Evolutionary conservation across 2,329 filamentous ascomycete genomes (phyloP).

Genomic region (Atkinsonella texensis): DNA sequence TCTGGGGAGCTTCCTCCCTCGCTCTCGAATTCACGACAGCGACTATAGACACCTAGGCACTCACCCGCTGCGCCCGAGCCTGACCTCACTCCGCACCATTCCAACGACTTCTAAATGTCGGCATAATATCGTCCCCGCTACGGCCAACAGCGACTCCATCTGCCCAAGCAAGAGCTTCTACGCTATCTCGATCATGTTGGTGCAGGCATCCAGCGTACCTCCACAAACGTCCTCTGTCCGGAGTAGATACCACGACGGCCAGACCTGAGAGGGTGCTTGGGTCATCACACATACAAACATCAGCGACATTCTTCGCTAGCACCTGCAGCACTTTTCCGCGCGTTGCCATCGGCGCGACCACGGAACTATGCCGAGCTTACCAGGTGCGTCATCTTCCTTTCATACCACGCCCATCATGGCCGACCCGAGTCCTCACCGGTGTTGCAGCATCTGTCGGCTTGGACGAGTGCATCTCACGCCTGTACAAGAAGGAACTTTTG

Average conservation of each 20-base stretch:
- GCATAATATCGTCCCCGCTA: slow-evolving; percentile 3
- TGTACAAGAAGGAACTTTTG: slow-evolving; percentile 94
- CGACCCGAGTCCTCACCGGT: not conserved
- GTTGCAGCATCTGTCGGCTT: slow-evolving; percentile 80
- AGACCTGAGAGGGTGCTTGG: slow-evolving; percentile 2
- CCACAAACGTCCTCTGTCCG: slow-evolving; percentile 23
- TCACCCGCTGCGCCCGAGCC: too few relatives aligned
- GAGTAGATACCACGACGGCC: slow-evolving; percentile 20
- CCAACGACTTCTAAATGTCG: slow-evolving; percentile 1
- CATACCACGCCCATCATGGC: not conserved
- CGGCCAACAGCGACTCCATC: slow-evolving; percentile 7
- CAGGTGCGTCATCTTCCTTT: slow-evolving; percentile 29
- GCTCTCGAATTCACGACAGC: not conserved
- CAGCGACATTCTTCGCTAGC: not conserved
- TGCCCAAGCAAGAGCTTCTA: slow-evolving; percentile 12
- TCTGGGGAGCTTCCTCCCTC: not conserved
- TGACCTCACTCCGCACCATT: not conserved
- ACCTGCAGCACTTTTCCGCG: not conserved
- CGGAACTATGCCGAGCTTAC: slow-evolving; percentile 42
- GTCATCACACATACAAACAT: not conserved
- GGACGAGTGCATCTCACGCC: slow-evolving; percentile 92
- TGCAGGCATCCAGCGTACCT: slow-evolving; percentile 22
- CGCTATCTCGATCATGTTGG: slow-evolving; percentile 31
- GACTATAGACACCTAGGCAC: not conserved
- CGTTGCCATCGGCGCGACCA: not conserved